A percentile compares a stretch with the other conserved stretches of the same genome.
These are phyloP conservation scores for Hymenoscyphus infarciens DNA, from an alignment of 2,329 filamentous ascomycete genomes.

Conservation along the genomic window DNA sequence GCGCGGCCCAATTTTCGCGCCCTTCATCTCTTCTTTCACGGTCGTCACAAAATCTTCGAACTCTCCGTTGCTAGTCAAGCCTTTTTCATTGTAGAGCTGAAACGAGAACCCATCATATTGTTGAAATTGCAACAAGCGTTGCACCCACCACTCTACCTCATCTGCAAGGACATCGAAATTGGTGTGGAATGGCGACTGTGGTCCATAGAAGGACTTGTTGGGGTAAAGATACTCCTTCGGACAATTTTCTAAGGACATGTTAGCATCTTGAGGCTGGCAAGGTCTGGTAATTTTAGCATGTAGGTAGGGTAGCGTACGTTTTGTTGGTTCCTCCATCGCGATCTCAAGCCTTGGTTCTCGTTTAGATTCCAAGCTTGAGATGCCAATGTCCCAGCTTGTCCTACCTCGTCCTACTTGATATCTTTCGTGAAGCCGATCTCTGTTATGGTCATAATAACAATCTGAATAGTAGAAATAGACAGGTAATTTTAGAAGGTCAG, in stretches of 20 bases:
- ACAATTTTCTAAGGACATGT: background rate
- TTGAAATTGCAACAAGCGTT: slow-evolving; percentile 15
- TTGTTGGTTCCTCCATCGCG: slow-evolving; percentile 11
- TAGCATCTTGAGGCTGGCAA: background rate
- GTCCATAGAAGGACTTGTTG: too few relatives aligned
- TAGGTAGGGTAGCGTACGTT: background rate
- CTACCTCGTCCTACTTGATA: slow-evolving; percentile 21
- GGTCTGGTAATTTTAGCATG: background rate
- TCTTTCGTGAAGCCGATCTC: slow-evolving; percentile 17
- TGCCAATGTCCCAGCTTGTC: slow-evolving; percentile 23
- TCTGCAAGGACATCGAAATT: background rate
- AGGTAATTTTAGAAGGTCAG: slow-evolving; percentile 6
- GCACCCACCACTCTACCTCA: slow-evolving; percentile 6
- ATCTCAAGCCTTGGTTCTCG: slow-evolving; percentile 18
- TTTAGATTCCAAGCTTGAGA: slow-evolving; percentile 20
- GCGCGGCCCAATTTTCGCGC: slow-evolving; percentile 13
- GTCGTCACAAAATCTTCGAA: slow-evolving; percentile 7
- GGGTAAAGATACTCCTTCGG: background rate
- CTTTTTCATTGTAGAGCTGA: slow-evolving; percentile 15
- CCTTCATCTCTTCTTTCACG: slow-evolving; percentile 14
- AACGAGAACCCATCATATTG: slow-evolving; percentile 15
- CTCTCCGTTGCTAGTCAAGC: background rate
- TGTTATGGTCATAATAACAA: slow-evolving; percentile 22
- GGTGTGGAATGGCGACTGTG: background rate
- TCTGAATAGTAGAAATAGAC: slow-evolving; percentile 26